Conservation (phyloP, 208 protist species). For the Porcisia hertigi region DNA sequence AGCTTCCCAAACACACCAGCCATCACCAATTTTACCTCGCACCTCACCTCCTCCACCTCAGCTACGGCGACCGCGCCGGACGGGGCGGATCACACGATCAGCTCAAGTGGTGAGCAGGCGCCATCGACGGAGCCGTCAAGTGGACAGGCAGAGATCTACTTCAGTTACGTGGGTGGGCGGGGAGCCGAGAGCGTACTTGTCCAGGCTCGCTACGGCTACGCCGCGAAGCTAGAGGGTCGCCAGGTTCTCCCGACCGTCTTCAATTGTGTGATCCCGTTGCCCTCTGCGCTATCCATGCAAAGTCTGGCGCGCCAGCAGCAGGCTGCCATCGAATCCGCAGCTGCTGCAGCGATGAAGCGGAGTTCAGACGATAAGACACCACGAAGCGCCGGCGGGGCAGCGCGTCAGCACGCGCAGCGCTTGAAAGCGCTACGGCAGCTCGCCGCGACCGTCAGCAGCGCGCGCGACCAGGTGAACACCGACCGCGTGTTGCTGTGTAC, state of each 20-base stretch:
- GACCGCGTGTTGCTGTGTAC: slow-evolving; percentile 68
- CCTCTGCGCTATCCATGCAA: slow-evolving; percentile 57
- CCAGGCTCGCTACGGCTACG: slow-evolving; percentile 79
- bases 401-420: slow-evolving; percentile 26
- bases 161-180: slow-evolving; percentile 63
- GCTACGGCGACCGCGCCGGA: neutral
- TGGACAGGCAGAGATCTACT: slow-evolving; percentile 59
- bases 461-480: slow-evolving; percentile 28
- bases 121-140: slow-evolving; percentile 23
- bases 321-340: slow-evolving; percentile 32
- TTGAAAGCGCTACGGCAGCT: slow-evolving; percentile 35
- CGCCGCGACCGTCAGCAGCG: slow-evolving; percentile 21
- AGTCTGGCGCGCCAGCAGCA: slow-evolving; percentile 48
- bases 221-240: slow-evolving; percentile 51
- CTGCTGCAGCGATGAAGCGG: slow-evolving; percentile 10
- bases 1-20: slow-evolving; percentile 73
- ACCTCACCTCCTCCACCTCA: slow-evolving; percentile 25
- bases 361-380: slow-evolving; percentile 1
- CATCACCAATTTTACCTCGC: slow-evolving; percentile 49
- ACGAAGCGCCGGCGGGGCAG: slow-evolving; percentile 2
- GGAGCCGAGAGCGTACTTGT: slow-evolving; percentile 63
- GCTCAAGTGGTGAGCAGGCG: neutral
- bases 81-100: neutral
- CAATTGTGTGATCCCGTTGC: slow-evolving; percentile 43
- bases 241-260: slow-evolving; percentile 55